A percentile compares a stretch with the other conserved stretches of the same genome.
Evolutionary conservation across 23 red algal genomes (phyloP).

Genomic region (Porphyridium purpureum): DNA sequence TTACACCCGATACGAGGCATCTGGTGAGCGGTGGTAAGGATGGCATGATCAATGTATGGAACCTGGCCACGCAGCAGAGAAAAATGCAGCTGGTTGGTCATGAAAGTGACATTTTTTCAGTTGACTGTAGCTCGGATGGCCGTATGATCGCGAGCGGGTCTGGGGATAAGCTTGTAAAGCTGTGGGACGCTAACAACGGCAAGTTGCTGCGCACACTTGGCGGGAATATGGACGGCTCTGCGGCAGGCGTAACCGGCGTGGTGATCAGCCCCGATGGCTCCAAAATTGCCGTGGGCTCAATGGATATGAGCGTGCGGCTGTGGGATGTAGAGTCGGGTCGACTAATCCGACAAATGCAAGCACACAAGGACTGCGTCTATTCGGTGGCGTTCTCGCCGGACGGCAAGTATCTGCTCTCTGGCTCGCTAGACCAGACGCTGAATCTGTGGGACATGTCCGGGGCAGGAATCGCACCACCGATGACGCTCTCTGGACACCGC

Average conservation of each 20-base stretch:
- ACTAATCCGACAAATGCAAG: constrained; percentile 37
- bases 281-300: constrained; percentile 63
- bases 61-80: constrained; percentile 42
- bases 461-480: background rate
- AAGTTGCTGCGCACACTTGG: constrained; percentile 46
- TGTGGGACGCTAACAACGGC: constrained; percentile 64
- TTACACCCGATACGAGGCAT: constrained; percentile 69
- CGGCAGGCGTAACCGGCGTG: constrained; percentile 75
- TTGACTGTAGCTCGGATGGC: constrained; percentile 50
- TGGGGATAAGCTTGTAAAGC: constrained; percentile 65
- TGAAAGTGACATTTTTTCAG: constrained; percentile 65
- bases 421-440: constrained; percentile 66
- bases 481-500: constrained; percentile 38
- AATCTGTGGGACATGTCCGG: constrained; percentile 64
- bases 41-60: constrained; percentile 77
- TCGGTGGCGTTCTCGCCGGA: constrained; percentile 94
- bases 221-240: constrained; percentile 15
- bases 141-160: constrained; percentile 66
- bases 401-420: constrained; percentile 49
- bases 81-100: constrained; percentile 49
- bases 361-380: constrained; percentile 77
- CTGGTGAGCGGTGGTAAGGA: constrained; percentile 72
- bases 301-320: constrained; percentile 74
- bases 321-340: constrained; percentile 62
- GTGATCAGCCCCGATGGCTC: constrained; percentile 36